Percentiles rank a stretch among this genome's conserved stretches.
Evolutionary conservation across 345 rosid species (phyloP).

Genomic region (Eucalyptus albens): DNA sequence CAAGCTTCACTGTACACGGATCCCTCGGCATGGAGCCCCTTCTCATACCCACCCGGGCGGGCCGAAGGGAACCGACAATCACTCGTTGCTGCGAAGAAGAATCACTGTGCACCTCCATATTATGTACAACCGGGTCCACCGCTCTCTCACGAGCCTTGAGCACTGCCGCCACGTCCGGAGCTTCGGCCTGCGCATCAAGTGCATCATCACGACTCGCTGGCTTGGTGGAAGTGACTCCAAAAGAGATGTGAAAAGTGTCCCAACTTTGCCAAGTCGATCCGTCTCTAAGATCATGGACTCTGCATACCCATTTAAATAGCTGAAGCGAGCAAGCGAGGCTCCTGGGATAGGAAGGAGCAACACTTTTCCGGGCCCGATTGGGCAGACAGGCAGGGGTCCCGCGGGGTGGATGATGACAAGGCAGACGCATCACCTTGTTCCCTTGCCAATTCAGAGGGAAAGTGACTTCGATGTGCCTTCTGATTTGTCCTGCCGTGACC

Average conservation of each 20-base stretch:
- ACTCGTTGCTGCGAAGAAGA: conserved; percentile 41
- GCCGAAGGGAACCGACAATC: background rate
- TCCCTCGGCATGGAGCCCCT: background rate
- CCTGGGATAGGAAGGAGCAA: background rate
- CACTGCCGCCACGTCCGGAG: conserved; percentile 31
- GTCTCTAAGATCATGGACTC: background rate
- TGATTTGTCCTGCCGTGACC: background rate
- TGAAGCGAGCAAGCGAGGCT: background rate
- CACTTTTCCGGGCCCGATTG: background rate
- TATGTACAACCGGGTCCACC: conserved; percentile 52
- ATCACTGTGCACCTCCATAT: conserved; percentile 70
- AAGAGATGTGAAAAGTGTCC: background rate
- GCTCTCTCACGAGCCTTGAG: conserved; percentile 41
- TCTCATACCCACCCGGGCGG: background rate
- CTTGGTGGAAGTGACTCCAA: background rate
- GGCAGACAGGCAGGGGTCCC: conserved; percentile 5
- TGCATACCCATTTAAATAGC: background rate
- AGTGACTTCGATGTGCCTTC: background rate
- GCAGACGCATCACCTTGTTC: conserved; percentile 16
- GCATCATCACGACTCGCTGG: background rate
- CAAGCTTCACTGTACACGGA: background rate
- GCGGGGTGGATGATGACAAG: conserved; percentile 16
- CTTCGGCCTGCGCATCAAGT: conserved; percentile 6
- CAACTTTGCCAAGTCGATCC: background rate
- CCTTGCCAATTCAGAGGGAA: conserved; percentile 21